Conservation (phyloP, 2,329 filamentous ascomycete species). For the Fusarium pseudonygamai region DNA sequence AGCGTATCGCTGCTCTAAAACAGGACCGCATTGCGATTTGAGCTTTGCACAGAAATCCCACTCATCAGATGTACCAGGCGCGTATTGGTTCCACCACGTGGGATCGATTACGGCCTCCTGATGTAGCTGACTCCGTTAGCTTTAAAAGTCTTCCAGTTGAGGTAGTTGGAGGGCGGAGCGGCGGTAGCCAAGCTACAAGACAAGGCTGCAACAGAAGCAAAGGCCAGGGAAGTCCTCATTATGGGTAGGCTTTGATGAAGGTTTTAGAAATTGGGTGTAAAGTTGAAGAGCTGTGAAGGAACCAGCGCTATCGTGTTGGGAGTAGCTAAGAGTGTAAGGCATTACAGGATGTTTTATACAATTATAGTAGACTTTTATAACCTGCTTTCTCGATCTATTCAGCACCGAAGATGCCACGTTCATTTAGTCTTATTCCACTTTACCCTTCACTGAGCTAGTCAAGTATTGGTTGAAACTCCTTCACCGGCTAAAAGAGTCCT, state of each 20-base stretch:
- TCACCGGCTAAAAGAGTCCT: not conserved
- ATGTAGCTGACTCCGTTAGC: not conserved
- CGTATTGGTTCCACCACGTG: not conserved
- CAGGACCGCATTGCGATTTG: not conserved
- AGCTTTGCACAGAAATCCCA: not conserved
- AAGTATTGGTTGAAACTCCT: not conserved
- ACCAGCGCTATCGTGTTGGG: rapidly evolving
- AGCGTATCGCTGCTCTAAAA: not conserved
- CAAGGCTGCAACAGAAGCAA: not conserved
- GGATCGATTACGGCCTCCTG: not conserved
- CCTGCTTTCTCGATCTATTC: not conserved
- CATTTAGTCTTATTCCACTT: not conserved
- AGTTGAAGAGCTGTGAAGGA: not conserved
- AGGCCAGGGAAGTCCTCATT: not conserved
- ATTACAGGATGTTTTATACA: not conserved
- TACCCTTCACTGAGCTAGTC: not conserved
- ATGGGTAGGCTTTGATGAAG: not conserved
- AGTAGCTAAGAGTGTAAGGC: not conserved
- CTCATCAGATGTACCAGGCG: not conserved
- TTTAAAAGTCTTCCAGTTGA: not conserved
- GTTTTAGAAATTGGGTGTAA: not conserved
- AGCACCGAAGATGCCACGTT: not conserved
- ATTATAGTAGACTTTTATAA: not conserved
- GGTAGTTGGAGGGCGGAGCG: not conserved
- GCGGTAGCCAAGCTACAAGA: not conserved